Conservation (phyloP, 192 early-diverging fungal species). For the Coemansia sp. region DNA sequence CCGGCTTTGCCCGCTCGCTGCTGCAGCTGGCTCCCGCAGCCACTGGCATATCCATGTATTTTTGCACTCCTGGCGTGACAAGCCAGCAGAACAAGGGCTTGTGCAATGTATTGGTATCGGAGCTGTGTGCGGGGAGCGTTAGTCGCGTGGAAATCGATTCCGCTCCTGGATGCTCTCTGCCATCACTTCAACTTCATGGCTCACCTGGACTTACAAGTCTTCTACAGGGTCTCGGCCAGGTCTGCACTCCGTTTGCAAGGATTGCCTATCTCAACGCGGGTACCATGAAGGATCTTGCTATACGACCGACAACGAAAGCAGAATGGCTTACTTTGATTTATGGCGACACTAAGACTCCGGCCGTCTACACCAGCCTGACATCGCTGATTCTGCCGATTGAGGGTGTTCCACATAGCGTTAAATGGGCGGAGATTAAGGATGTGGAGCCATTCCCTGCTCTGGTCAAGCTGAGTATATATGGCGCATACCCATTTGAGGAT, state of each 20-base stretch:
- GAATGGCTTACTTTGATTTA: not conserved
- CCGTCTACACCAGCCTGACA: not conserved
- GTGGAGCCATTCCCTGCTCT: not conserved
- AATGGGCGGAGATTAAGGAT: not conserved
- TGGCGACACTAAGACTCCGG: not conserved
- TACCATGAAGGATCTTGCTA: not conserved
- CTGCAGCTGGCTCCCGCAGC: not conserved
- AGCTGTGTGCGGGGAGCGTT: not conserved
- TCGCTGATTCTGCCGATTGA: not conserved
- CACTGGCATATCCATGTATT: not conserved
- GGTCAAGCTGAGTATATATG: not conserved
- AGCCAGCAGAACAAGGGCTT: not conserved
- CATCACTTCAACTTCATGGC: not conserved
- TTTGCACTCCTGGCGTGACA: not conserved
- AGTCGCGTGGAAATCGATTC: not conserved
- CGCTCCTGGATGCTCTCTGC: not conserved
- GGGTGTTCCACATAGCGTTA: not conserved
- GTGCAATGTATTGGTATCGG: not conserved
- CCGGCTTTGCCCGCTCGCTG: not conserved
- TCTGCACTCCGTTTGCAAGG: not conserved
- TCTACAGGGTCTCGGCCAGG: not conserved
- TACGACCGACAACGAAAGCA: not conserved
- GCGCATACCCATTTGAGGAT: not conserved
- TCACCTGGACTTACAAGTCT: not conserved
- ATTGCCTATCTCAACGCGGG: slow-evolving; percentile 7